These are phyloP conservation scores for Primulina huaijiensis DNA, from an alignment of 257 asterid genomes.

Conservation along the genomic window DNA sequence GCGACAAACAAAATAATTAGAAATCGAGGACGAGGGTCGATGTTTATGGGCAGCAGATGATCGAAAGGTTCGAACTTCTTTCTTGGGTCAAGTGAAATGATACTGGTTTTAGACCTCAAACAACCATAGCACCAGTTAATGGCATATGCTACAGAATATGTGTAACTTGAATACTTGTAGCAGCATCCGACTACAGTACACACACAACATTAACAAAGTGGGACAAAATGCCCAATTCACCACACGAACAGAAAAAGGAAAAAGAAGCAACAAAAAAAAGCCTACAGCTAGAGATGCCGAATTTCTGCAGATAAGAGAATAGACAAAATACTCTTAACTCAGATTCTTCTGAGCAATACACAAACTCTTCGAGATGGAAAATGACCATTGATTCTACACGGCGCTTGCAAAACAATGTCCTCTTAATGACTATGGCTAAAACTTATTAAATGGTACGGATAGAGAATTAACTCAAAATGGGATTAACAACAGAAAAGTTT, in stretches of 20 bases:
- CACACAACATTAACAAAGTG: too few species aligned
- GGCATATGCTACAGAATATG: not conserved
- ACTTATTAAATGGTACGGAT: slow-evolving; percentile 27
- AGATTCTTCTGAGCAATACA: slow-evolving; percentile 13
- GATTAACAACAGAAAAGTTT: slow-evolving; percentile 24
- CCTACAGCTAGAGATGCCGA: not conserved
- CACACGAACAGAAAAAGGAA: not conserved
- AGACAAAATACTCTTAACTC: slow-evolving; percentile 8
- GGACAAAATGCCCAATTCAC: not conserved
- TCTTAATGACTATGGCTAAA: slow-evolving; percentile 19
- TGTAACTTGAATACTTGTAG: not conserved
- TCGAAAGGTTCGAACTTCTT: not conserved
- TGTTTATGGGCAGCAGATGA: too few species aligned
- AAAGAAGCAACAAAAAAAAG: slow-evolving; percentile 1
- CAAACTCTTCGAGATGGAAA: slow-evolving; percentile 22
- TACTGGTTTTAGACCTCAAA: too few species aligned
- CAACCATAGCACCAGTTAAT: too few species aligned
- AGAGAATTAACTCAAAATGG: slow-evolving; percentile 25
- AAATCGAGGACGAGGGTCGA: too few species aligned
- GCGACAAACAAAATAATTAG: too few species aligned
- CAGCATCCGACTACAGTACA: not conserved
- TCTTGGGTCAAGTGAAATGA: not conserved
- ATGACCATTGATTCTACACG: slow-evolving; percentile 19
- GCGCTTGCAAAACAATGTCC: slow-evolving; percentile 23
- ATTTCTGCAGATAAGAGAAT: not conserved